Evolutionary conservation across 163 green algal species (phyloP).

Genomic region (Coccomyxa subellipsoidea): DNA sequence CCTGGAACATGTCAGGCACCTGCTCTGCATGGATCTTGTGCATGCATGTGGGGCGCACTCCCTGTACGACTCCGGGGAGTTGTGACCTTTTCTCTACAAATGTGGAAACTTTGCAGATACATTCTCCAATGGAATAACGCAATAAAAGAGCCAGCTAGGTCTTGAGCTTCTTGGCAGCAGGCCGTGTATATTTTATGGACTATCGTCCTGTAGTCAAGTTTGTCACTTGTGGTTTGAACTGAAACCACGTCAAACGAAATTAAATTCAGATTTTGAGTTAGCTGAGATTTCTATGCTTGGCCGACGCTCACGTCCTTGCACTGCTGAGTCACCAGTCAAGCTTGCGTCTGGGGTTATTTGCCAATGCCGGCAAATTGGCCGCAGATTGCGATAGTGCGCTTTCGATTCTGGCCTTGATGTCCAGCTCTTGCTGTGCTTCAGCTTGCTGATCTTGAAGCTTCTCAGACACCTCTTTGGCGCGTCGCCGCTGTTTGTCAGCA

Average conservation of each 20-base stretch:
- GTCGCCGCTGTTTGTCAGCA: background rate
- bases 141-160: background rate
- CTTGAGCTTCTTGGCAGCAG: background rate
- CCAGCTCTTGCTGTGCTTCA: background rate
- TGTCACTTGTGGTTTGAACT: background rate
- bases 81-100: conserved; percentile 3
- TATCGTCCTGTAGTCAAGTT: background rate
- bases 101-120: background rate
- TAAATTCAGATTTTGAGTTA: too few species aligned
- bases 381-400: background rate
- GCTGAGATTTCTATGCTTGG: too few species aligned
- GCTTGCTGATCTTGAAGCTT: background rate
- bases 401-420: background rate
- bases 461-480: background rate
- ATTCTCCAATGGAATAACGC: background rate
- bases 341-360: background rate
- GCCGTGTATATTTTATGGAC: background rate
- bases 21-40: conserved; percentile 22
- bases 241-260: background rate
- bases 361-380: background rate
- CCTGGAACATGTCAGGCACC: conserved; percentile 16
- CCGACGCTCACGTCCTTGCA: background rate
- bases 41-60: conserved; percentile 11
- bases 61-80: conserved; percentile 23
- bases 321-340: background rate